Evolutionary conservation across 192 early-diverging fungal genomes (phyloP), one percentile per base, ranked within the genome.

Genomic region (Linnemannia elongata): DNA sequence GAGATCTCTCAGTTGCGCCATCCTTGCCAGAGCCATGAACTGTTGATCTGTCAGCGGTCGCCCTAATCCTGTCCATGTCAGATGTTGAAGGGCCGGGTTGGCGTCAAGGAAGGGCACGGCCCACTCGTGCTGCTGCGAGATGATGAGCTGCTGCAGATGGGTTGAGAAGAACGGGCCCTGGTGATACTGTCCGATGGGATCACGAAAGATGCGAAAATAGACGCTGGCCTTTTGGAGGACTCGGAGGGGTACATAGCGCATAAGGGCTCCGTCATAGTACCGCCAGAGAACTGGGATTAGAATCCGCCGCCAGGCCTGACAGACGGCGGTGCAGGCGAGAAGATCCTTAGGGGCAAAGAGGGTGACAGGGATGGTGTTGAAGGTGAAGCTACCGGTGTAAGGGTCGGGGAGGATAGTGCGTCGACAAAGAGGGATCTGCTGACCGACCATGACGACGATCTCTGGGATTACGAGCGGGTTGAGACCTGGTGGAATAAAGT

Each of bases 401-500:
- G 57, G 57, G n/a, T 63, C n/a, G 24, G 57, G 57, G 0, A 63
- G 6, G 6, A 63, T 24, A 6, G 35, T 70, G 24, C 36, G 42
- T 27, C 38, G 36, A 20, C 36, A 72, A 6, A 82, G 69, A 5
- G 81, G 81, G 30, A 82, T 82, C 52, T 35, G 54, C 22, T 82
- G 74, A 12, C 81, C 81, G 18, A 82, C 70, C 69, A 82, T 82
- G 41, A 74, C 81, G 54, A 82, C 72, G 18, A 82, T 70, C 70
- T 82, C 81, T 15, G 81, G 81, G 68, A 82, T 82, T 41, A 57
- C 69, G 47, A 82, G 74, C 13, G 81, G 81, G 55, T 63, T 82
- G 54, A 82, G 75, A n/a, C 81, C 69, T 35, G 81, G 70, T 47
- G 49, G n/a, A 42, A 82, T 77, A 44, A 77, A 82, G 47, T 76